Conservation (phyloP, 495 filamentous ascomycete species). For the Entonaema liquescens region DNA sequence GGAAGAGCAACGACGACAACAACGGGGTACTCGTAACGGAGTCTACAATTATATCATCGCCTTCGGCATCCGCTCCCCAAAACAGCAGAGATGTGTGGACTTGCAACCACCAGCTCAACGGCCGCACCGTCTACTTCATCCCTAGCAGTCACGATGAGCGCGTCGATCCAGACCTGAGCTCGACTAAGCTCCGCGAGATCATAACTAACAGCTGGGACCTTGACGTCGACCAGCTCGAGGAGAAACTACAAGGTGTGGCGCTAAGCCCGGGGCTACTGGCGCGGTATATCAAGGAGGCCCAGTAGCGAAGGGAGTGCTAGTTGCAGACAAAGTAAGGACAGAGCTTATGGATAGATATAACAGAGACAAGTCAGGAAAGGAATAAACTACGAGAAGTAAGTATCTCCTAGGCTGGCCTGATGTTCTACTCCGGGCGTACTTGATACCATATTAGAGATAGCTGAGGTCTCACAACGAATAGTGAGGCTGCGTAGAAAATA, state of each 20-base stretch:
- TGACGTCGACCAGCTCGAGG: background rate
- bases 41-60: background rate
- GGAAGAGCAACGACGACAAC: too few relatives aligned
- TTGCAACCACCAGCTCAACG: background rate
- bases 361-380: background rate
- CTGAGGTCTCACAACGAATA: background rate
- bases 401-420: too few relatives aligned
- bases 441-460: too few relatives aligned
- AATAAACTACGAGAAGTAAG: background rate
- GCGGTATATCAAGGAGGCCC: background rate
- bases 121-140: conserved; percentile 14
- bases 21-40: background rate
- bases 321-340: background rate
- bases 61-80: background rate
- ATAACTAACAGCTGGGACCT: background rate
- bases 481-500: background rate
- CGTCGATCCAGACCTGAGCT: conserved; percentile 23
- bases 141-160: conserved; percentile 9
- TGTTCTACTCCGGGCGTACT: too few relatives aligned
- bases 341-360: background rate
- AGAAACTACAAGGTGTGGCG: conserved; percentile 7
- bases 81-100: conserved; percentile 14
- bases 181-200: conserved; percentile 11
- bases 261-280: conserved; percentile 18
- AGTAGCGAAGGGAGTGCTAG: background rate